Evolutionary conservation across 208 protist species (phyloP), one percentile per base, ranked within the genome.

Genomic region (Willaertia magna): DNA sequence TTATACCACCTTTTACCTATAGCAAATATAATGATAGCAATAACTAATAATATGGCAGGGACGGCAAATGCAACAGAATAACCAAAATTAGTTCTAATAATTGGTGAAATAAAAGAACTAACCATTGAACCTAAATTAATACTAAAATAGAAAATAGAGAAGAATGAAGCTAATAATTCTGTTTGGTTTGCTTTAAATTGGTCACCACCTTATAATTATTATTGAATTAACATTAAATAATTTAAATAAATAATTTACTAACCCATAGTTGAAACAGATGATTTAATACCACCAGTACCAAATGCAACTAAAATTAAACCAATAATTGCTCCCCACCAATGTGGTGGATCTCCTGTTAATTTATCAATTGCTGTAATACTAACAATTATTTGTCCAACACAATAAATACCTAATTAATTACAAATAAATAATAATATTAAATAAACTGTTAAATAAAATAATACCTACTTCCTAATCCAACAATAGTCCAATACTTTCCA

Each of bases 231-330:
- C 12, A 49, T 49, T 16, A 49, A 49, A 49, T 16, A 16, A 49
- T 49, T 49, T 49, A 12, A 49, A 49, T 49, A 4, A 49, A 49
- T 49, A 49, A 16, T 49, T 49, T 49, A 49, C 47, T 16, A 4
- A 49, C 4, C 4, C 55, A 39, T 74, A n/a, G 26, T 74, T 11
- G 6, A 42, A 30, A 75, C 84, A 47, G 84, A 89, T 11, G 85
- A 59, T 75, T 93, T 93, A 44, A 93, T 93, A 52, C 92, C 92
- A 40, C 92, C 92, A 20, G 91, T 94, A 67, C 91, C 90, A 34
- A 94, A 18, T 3, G 87, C 92, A 59, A 93, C 90, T n/a, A 91
- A 85, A 11, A 74, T 12, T 20, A 90, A 85, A 30, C 88, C 87
- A 1, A 90, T 7, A 2, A 85, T 44, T 22, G 42, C 39, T 43